Evolutionary conservation across 164 flowering plant species (phyloP), one percentile per base, ranked within the genome.

Genomic region (Vitis labrusca): DNA sequence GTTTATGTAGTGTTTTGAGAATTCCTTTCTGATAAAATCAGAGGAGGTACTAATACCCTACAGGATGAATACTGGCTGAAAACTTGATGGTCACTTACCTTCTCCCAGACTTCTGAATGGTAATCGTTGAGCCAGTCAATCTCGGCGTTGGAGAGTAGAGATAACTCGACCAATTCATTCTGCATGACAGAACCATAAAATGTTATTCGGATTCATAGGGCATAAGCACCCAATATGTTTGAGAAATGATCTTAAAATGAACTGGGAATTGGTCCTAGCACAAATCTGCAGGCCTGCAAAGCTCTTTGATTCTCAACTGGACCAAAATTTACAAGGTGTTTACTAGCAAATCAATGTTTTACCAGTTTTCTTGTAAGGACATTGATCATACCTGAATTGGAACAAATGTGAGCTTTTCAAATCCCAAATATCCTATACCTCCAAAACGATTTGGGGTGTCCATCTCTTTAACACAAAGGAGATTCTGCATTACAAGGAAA

Each of bases 81-180:
- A 23, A 19, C 19, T 27, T 13, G 49, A n/a, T 16, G 56, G 16
- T 8, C 14, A 61, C 80, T 65, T 49, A 89, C 98, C 93, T 95
- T 95, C 56, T 89, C 91, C 99, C 99, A 93, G 66, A 93, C 98
- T 86, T 91, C 90, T 61, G 84, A 77, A 77, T 95, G 99, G 82
- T 95, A 95, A 56, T 84, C 80, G 73, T 95, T 87, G 48, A 93
- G 82, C 99, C 99, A 95, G 59, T 86, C 76, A 56, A 93, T 65
- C 82, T 95, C 99, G 50, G 78, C 77, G 52, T 52, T 61, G 57
- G 94, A 86, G 32, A 95, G 80, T 76, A 91, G 73, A 44, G 97
- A 80, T 16, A 85, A 51, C 50, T 89, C 92, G 17, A 93, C 52
- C 81, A 95, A 14, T 76, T 95, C 91, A 61, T 80, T 72, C 99